phyloP scores from a whole-genome alignment of 495 filamentous ascomycete species.

The Diplogelasinospora grovesii region DNA sequence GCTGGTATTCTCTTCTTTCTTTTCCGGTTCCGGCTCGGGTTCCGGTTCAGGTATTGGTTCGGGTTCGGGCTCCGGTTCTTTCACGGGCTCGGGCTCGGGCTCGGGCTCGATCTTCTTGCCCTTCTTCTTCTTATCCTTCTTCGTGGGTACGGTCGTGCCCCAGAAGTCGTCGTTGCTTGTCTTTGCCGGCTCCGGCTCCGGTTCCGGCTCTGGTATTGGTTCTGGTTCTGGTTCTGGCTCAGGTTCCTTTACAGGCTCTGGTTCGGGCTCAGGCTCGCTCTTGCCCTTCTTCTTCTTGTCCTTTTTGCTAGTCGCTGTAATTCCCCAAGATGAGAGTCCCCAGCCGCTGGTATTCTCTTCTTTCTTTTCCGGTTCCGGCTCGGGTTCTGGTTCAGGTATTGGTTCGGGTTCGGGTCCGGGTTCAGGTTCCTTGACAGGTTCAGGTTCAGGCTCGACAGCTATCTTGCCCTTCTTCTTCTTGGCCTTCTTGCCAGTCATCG shows the following conservation, averaged over 20 bases:
- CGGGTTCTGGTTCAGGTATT: slow-evolving; percentile 15
- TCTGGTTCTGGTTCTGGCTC: slow-evolving; percentile 7
- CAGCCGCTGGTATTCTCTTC: slow-evolving; percentile 2
- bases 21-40: slow-evolving; percentile 19
- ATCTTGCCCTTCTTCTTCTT: slow-evolving; percentile 3
- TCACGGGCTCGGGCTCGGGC: slow-evolving; percentile 14
- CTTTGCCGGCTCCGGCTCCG: slow-evolving; percentile 8
- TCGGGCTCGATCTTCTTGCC: slow-evolving; percentile 9
- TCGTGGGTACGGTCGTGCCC: slow-evolving; percentile 4
- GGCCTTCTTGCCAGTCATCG: slow-evolving; percentile 3
- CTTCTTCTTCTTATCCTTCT: slow-evolving; percentile 33
- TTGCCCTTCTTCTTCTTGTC: slow-evolving; percentile 11
- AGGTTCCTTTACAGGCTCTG: not conserved
- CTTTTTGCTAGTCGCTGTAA: slow-evolving; percentile 3
- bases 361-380: slow-evolving; percentile 26
- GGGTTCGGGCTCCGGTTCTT: slow-evolving; percentile 8
- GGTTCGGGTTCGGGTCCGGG: slow-evolving; percentile 16
- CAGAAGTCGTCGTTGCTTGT: slow-evolving; percentile 11
- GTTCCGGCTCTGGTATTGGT: slow-evolving; percentile 5
- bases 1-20: slow-evolving; percentile 20
- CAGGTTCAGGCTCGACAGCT: not conserved
- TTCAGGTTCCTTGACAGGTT: slow-evolving; percentile 7
- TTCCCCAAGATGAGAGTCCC: not conserved
- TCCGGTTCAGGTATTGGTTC: slow-evolving; percentile 13
- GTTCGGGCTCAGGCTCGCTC: too few species aligned